Evolutionary conservation across 2,329 filamentous ascomycete species (phyloP), one percentile per base, ranked within the genome.

Genomic region (Colletotrichum incanum): DNA sequence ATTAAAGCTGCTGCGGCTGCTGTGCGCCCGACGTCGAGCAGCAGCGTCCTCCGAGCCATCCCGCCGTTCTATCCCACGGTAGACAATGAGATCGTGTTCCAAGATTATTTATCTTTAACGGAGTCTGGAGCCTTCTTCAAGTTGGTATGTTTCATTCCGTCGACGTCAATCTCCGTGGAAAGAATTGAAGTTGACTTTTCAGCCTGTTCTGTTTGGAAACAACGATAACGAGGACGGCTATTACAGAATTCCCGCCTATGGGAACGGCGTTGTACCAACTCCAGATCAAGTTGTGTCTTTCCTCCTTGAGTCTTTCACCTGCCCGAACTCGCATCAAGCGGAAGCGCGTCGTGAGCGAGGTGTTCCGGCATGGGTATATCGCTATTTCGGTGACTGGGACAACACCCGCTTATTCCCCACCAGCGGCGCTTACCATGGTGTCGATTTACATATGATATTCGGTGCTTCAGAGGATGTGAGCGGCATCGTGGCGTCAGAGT

Each of bases 401-500:
- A 88, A 87, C 68, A 83, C 84, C 1, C 79, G 84, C 0, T 77
- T 88, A 31, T 86, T 84, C 65, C 79, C 81, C 0, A 81, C 78
- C 6, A 86, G 84, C 50, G 84, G 85, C 5, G 84, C 85, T 0
- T 89, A 87, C 73, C 86, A 88, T 61, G 87, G 84, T 0, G 80
- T 81, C 1, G 86, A 87, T 41, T 63, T 87, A 63, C 82, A 85
- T 68, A 86, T 87, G 82, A 77, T 86, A 20, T 86, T 86, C 69
- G 84, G 84, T 1, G 82, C 79, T 2, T 82, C 81, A 0, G 78
- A 67, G 3, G 79, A 81, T 28, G 80, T 85, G 50, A 84, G 81
- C 59, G 84, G 82, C 2, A 76, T 85, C 12, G 74, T 78, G 0
- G 76, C 80, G 8, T 76, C 76, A 0, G 62, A 68, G 0, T 72